Evolutionary conservation across 306 rosid species (phyloP).

Genomic region (Cucurbita maxima): DNA sequence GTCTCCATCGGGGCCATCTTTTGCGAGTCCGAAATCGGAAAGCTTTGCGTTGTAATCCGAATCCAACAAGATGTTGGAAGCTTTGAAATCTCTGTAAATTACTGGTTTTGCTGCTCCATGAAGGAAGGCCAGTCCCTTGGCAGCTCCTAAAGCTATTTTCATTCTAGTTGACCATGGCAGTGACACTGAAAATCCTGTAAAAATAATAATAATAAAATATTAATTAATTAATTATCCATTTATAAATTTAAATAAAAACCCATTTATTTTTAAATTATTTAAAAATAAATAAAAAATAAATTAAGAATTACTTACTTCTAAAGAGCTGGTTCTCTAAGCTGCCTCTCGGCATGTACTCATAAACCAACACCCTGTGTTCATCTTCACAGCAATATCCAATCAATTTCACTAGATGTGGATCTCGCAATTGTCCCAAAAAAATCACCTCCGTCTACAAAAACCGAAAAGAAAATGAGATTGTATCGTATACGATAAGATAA

Average conservation of each 20-base stretch:
- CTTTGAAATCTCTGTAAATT: constrained; percentile 84
- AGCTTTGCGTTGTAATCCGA: constrained; percentile 74
- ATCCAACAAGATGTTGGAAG: constrained; percentile 76
- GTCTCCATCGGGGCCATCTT: constrained; percentile 92
- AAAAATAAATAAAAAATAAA: too few species aligned
- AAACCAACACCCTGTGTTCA: constrained; percentile 65
- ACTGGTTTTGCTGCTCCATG: constrained; percentile 85
- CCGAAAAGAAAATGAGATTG: background rate
- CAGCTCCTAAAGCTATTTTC: constrained; percentile 95
- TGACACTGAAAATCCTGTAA: constrained; percentile 52
- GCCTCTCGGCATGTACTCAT: constrained; percentile 90
- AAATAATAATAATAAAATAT: background rate
- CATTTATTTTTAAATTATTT: too few species aligned
- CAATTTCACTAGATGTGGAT: constrained; percentile 70
- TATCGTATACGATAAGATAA: too few species aligned
- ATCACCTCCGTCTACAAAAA: constrained; percentile 74
- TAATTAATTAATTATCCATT: background rate
- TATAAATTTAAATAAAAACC: background rate
- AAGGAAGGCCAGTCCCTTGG: constrained; percentile 72
- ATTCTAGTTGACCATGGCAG: constrained; percentile 89
- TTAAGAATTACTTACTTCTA: constrained; percentile 37
- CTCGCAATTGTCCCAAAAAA: constrained; percentile 75
- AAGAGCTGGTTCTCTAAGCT: constrained; percentile 91
- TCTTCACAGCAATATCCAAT: constrained; percentile 95
- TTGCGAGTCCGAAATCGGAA: constrained; percentile 95